Evolutionary conservation across 2,329 filamentous ascomycete genomes (phyloP).

Genomic region (Diaporthe vexans): DNA sequence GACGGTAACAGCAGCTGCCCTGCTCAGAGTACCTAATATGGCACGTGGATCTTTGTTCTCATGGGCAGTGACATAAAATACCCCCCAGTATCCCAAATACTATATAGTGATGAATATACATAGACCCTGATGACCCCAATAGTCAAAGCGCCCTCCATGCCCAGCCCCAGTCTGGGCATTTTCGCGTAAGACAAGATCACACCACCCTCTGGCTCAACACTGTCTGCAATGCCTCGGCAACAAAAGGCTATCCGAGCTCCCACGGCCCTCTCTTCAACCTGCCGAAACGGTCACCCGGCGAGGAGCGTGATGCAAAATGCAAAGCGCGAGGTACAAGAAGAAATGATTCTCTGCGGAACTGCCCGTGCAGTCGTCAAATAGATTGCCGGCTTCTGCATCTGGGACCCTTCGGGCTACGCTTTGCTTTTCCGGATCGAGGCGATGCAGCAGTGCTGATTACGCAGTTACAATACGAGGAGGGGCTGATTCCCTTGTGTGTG

Average conservation of each 20-base stretch:
- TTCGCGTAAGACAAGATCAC: conserved; percentile 11
- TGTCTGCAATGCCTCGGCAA: conserved; percentile 12
- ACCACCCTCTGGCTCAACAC: conserved; percentile 20
- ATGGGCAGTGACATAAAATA: conserved; percentile 18
- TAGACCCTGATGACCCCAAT: conserved; percentile 21
- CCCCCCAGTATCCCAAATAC: conserved; percentile 16
- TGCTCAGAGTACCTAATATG: conserved; percentile 25
- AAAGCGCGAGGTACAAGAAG: neutral
- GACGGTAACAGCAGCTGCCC: conserved; percentile 16
- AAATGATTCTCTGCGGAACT: neutral
- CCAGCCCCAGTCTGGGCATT: neutral
- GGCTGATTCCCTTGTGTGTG: neutral
- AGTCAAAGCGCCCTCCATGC: conserved; percentile 5
- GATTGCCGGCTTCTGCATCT: neutral
- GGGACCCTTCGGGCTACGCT: neutral
- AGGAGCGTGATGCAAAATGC: neutral
- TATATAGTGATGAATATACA: conserved; percentile 35
- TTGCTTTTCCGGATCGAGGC: neutral
- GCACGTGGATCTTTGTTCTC: conserved; percentile 21
- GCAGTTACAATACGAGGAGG: neutral
- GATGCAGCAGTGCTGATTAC: conserved; percentile 8
- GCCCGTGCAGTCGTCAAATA: neutral
- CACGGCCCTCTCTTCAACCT: neutral
- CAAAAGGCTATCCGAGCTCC: neutral
- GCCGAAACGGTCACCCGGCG: neutral